phyloP scores from a whole-genome alignment of 148 eudicot genomes.

The Pharnaceum exiguum region DNA sequence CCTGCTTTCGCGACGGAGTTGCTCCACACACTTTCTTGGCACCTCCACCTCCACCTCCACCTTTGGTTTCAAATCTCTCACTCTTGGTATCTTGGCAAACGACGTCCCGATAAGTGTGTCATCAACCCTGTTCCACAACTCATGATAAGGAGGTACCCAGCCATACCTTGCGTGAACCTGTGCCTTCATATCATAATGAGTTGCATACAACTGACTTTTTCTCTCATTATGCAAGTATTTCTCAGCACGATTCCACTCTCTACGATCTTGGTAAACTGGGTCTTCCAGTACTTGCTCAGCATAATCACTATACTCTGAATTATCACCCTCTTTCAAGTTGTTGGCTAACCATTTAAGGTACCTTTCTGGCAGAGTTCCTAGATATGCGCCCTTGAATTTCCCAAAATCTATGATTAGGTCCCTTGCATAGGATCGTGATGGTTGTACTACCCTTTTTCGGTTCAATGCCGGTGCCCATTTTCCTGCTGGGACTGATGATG shows the following conservation, averaged over 20 bases:
- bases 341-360: slow-evolving; percentile 76
- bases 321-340: slow-evolving; percentile 54
- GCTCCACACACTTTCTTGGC: slow-evolving; percentile 2
- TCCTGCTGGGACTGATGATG: too few relatives aligned
- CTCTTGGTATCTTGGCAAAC: slow-evolving; percentile 64
- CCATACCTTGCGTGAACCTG: too few relatives aligned
- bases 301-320: slow-evolving; percentile 51
- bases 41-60: neutral
- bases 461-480: too few relatives aligned
- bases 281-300: slow-evolving; percentile 70
- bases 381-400: slow-evolving; percentile 66
- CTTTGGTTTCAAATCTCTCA: slow-evolving; percentile 7
- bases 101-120: slow-evolving; percentile 72
- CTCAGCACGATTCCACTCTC: slow-evolving; percentile 84
- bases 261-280: slow-evolving; percentile 69
- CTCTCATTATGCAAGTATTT: slow-evolving; percentile 46
- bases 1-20: neutral
- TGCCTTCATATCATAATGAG: too few relatives aligned
- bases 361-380: slow-evolving; percentile 62
- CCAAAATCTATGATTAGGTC: slow-evolving; percentile 76
- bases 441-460: too few relatives aligned
- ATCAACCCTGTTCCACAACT: slow-evolving; percentile 61
- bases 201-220: too few relatives aligned
- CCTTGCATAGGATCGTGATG: slow-evolving; percentile 33
- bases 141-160: too few relatives aligned